Evolutionary conservation across 1,284 basidiomycete genomes (phyloP).

Genomic region (Calocybe gambosa): DNA sequence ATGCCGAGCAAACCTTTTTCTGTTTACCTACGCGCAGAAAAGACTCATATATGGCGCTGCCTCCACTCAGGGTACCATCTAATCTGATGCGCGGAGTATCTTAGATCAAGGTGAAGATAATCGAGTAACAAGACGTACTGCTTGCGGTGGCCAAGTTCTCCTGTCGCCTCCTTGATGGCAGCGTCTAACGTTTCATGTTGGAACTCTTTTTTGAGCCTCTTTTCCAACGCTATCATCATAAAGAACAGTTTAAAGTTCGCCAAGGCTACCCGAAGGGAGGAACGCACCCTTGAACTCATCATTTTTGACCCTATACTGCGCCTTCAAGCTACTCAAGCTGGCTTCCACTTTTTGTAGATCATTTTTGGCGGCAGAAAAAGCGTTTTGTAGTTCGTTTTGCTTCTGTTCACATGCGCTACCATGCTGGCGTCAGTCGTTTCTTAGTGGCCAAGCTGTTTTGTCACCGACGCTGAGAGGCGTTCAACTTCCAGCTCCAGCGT

Average conservation of each 20-base stretch:
- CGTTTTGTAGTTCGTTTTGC: constrained; percentile 47
- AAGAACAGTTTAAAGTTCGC: background rate
- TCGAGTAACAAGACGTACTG: constrained; percentile 35
- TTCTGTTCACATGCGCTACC: constrained; percentile 64
- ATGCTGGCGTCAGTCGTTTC: background rate
- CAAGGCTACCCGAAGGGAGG: background rate
- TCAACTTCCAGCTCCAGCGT: constrained; percentile 73
- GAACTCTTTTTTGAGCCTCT: constrained; percentile 43
- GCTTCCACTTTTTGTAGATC: constrained; percentile 59
- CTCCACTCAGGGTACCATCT: constrained; percentile 29
- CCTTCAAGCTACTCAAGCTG: constrained; percentile 49
- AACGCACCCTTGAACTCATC: constrained; percentile 57
- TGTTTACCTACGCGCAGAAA: constrained; percentile 58
- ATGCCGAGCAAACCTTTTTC: constrained; percentile 71
- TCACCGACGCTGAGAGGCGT: constrained; percentile 47
- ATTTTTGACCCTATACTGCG: constrained; percentile 57
- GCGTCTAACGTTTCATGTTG: constrained; percentile 40
- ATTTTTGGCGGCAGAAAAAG: constrained; percentile 44
- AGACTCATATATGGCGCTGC: constrained; percentile 54
- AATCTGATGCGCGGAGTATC: constrained; percentile 14
- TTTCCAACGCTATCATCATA: constrained; percentile 47
- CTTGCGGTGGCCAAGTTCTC: constrained; percentile 47
- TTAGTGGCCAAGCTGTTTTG: background rate
- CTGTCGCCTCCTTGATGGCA: constrained; percentile 51
- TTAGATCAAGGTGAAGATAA: constrained; percentile 2